These are phyloP conservation scores for Calvatia gigantea DNA, from an alignment of 768 basidiomycete genomes.

Conservation along the genomic window DNA sequence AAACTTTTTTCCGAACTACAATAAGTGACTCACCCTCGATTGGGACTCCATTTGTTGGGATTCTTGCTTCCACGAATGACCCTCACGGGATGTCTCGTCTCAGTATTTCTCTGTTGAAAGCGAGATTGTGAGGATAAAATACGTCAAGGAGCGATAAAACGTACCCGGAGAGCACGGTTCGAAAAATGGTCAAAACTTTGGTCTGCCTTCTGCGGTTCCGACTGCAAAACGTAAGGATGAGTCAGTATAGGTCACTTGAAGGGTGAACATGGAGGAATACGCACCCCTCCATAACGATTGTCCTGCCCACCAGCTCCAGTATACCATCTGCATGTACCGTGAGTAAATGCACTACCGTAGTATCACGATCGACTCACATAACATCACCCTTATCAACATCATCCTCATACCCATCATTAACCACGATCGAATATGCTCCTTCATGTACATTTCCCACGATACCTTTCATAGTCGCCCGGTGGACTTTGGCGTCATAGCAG, in stretches of 20 bases:
- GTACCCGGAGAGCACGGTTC: slow-evolving; percentile 26
- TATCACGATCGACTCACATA: slow-evolving; percentile 25
- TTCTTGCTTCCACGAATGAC: slow-evolving; percentile 35
- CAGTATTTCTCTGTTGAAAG: slow-evolving; percentile 24
- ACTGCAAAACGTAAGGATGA: slow-evolving; percentile 1
- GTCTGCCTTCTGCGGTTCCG: slow-evolving; percentile 23
- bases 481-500: slow-evolving; percentile 24
- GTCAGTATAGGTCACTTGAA: slow-evolving; percentile 15
- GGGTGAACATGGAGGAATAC: background rate
- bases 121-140: background rate
- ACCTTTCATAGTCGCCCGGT: slow-evolving; percentile 27
- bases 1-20: too few species aligned
- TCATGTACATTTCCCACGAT: slow-evolving; percentile 26
- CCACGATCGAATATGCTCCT: slow-evolving; percentile 40
- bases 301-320: slow-evolving; percentile 34
- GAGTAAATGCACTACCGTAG: background rate
- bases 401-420: slow-evolving; percentile 39
- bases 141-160: background rate
- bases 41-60: slow-evolving; percentile 1
- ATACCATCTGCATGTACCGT: slow-evolving; percentile 27
- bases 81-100: slow-evolving; percentile 33
- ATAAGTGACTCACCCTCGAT: background rate
- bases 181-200: slow-evolving; percentile 32
- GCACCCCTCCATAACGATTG: background rate
- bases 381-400: slow-evolving; percentile 36